Conservation (phyloP, 2,329 filamentous ascomycete species). For the Neofusicoccum sp. region DNA sequence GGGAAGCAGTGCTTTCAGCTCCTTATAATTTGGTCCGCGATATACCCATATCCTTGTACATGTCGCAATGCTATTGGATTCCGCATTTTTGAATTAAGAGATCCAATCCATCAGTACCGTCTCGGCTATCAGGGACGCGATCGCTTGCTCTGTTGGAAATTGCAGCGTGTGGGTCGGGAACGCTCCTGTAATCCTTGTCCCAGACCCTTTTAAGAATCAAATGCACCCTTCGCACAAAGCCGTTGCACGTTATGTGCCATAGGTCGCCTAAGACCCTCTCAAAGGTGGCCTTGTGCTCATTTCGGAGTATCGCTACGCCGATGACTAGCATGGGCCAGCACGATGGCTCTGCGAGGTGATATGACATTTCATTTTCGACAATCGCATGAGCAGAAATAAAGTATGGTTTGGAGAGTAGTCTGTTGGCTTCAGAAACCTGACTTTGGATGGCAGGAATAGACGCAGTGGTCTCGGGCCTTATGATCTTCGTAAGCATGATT, state of each 20-base stretch:
- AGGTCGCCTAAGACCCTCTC: not conserved
- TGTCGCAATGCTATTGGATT: no score
- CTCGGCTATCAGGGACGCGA: no score
- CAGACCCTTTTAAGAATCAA: not conserved
- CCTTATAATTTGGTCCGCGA: no score
- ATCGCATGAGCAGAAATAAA: not conserved
- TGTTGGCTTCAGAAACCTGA: not conserved
- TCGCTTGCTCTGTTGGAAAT: no score
- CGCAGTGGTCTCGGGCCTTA: not conserved
- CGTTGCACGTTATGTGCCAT: not conserved
- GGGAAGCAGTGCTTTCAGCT: no score
- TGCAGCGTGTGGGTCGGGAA: no score
- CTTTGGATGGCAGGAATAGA: not conserved
- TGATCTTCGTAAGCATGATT: not conserved
- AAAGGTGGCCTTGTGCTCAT: not conserved
- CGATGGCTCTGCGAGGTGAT: not conserved
- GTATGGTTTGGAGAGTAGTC: not conserved
- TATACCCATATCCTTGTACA: no score
- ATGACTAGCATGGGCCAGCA: not conserved
- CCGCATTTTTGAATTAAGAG: no score
- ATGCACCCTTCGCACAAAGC: not conserved
- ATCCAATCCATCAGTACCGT: no score
- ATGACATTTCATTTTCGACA: not conserved
- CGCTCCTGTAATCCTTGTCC: not conserved
- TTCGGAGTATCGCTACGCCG: not conserved